A percentile compares a stretch with the other conserved stretches of the same genome.
Evolutionary conservation across 202 grass and related monocot genomes (phyloP).

Genomic region (Carex arenaria): DNA sequence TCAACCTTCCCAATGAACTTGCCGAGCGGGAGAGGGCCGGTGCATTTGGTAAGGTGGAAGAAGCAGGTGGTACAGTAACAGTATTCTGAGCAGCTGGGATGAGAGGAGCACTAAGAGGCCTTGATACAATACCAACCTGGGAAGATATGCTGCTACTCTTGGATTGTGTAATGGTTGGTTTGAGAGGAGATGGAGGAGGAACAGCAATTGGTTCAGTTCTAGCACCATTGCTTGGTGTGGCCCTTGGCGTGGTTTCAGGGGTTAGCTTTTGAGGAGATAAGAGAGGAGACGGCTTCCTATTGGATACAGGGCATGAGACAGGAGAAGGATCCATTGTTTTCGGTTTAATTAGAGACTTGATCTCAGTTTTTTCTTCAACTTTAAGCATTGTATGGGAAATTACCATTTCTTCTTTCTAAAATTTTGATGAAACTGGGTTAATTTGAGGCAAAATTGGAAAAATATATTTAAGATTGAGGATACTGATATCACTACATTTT

Average conservation of each 20-base stretch:
- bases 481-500: background rate
- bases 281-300: background rate
- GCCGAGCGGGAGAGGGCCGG: slow-evolving; percentile 57
- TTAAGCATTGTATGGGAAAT: background rate
- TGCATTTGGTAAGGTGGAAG: slow-evolving; percentile 35
- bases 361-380: background rate
- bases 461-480: background rate
- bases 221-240: background rate
- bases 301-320: slow-evolving; percentile 3
- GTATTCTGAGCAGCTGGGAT: slow-evolving; percentile 47
- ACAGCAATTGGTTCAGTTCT: background rate
- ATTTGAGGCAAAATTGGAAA: background rate
- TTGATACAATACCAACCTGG: slow-evolving; percentile 43
- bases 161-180: slow-evolving; percentile 22
- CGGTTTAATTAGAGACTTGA: background rate
- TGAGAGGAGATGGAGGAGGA: slow-evolving; percentile 20
- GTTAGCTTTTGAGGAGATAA: background rate
- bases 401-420: slow-evolving; percentile 14
- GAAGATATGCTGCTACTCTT: slow-evolving; percentile 28
- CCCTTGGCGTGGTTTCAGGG: background rate
- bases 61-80: slow-evolving; percentile 19
- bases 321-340: slow-evolving; percentile 16
- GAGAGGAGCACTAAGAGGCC: slow-evolving; percentile 71
- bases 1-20: slow-evolving; percentile 61
- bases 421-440: background rate